Conservation (phyloP, 306 rosid genomes). For the Delonix regia region DNA sequence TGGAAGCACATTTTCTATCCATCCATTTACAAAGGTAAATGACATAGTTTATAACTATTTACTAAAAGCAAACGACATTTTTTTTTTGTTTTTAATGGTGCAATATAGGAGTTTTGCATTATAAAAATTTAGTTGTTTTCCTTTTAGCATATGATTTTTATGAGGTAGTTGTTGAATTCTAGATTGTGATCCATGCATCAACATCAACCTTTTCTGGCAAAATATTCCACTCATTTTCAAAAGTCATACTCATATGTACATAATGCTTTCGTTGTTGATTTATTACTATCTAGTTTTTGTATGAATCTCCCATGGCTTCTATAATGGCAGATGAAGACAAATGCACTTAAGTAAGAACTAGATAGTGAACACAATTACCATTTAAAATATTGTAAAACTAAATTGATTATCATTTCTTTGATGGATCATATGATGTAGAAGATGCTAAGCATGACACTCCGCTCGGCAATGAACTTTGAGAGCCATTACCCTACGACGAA, state of each 20-base stretch:
- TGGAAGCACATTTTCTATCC: background rate
- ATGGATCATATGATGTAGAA: too few relatives aligned
- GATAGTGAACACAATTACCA: too few relatives aligned
- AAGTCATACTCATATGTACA: background rate
- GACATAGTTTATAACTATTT: background rate
- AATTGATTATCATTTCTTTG: too few relatives aligned
- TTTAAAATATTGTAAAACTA: too few relatives aligned
- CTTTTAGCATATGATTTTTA: background rate
- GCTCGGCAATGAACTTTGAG: too few relatives aligned
- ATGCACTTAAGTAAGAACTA: too few relatives aligned
- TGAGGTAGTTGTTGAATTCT: conserved; percentile 9
- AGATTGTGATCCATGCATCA: background rate
- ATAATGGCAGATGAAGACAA: too few relatives aligned
- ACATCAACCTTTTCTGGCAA: background rate
- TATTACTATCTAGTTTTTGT: background rate
- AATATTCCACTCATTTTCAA: conserved; percentile 11
- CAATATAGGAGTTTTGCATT: conserved; percentile 2
- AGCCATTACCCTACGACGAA: too few relatives aligned
- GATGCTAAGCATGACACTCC: too few relatives aligned
- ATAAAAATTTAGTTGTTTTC: background rate
- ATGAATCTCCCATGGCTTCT: too few relatives aligned
- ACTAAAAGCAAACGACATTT: background rate
- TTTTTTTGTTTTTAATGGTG: background rate
- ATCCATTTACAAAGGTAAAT: background rate
- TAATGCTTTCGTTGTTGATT: conserved; percentile 14